Conservation (phyloP, 2,329 filamentous ascomycete species). For the Fusarium sp. region DNA sequence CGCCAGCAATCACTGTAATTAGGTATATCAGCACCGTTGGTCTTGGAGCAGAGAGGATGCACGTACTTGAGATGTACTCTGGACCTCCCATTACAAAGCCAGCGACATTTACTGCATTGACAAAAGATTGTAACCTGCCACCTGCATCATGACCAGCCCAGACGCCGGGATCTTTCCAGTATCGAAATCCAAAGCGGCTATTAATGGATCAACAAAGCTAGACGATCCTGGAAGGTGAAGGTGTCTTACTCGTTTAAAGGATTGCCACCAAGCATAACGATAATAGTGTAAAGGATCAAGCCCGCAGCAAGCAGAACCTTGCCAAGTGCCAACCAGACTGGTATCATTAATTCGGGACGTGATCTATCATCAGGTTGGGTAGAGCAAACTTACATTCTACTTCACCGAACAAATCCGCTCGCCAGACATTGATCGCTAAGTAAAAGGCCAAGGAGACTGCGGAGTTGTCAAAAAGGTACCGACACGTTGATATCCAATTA, state of each 20-base stretch:
- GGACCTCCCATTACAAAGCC: constrained; percentile 66
- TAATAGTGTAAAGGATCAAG: constrained; percentile 78
- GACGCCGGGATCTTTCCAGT: constrained; percentile 62
- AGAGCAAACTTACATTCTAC: not conserved
- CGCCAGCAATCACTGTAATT: not conserved
- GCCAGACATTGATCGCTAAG: not conserved
- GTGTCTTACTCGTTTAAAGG: constrained; percentile 55
- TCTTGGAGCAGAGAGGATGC: constrained; percentile 18
- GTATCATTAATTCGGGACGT: fast-evolving
- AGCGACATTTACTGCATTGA: constrained; percentile 31
- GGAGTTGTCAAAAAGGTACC: not conserved
- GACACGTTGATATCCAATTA: no score
- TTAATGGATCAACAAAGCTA: not conserved
- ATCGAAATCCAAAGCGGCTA: constrained; percentile 76
- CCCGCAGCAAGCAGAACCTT: constrained; percentile 74
- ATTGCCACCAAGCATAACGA: constrained; percentile 82
- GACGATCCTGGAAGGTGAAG: no score
- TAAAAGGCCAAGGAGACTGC: not conserved
- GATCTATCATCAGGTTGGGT: no score
- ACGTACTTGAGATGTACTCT: constrained; percentile 71
- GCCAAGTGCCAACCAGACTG: constrained; percentile 67
- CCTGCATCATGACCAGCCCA: not conserved
- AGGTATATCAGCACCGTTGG: not conserved
- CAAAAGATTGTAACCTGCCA: not conserved
- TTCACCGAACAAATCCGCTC: not conserved